Percentiles rank a stretch among this genome's conserved stretches.
Evolutionary conservation across 2,329 filamentous ascomycete genomes (phyloP).

Genomic region (Didymella keratinophila): DNA sequence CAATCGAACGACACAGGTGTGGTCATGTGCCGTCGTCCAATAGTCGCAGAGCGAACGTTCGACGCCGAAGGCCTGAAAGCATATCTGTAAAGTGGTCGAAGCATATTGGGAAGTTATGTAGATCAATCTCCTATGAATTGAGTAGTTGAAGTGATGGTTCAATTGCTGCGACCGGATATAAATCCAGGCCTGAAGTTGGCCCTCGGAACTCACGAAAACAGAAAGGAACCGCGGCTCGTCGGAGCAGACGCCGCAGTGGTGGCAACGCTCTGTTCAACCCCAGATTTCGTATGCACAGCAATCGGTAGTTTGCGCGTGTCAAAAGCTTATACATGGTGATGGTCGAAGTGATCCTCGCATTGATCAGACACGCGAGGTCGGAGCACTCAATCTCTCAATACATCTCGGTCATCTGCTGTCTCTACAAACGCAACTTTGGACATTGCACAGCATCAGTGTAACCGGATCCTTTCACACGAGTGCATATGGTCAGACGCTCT

Average conservation of each 20-base stretch:
- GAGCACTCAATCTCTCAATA: background rate
- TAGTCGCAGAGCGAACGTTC: constrained; percentile 36
- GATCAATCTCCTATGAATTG: background rate
- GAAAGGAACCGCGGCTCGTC: constrained; percentile 36
- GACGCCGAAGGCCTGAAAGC: constrained; percentile 51
- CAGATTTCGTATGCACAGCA: constrained; percentile 5
- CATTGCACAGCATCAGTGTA: background rate
- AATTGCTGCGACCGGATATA: constrained; percentile 13
- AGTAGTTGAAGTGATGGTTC: constrained; percentile 3
- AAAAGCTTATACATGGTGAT: background rate
- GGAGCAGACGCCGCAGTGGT: constrained; percentile 31
- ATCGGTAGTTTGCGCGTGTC: constrained; percentile 1
- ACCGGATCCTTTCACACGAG: background rate
- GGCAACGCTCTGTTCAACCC: constrained; percentile 26
- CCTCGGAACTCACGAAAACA: constrained; percentile 28
- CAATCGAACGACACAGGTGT: constrained; percentile 74
- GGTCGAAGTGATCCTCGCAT: background rate
- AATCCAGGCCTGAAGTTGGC: constrained; percentile 23
- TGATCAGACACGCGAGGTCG: background rate
- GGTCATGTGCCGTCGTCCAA: constrained; percentile 52
- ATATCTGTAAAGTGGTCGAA: constrained; percentile 52
- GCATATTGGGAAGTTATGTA: constrained; percentile 47
- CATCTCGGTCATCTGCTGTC: too few relatives aligned
- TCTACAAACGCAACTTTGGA: background rate
- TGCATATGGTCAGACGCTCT: background rate